Percentiles rank a stretch among this genome's conserved stretches.
Conservation (phyloP, 306 rosid species). For the Trifolium repens region DNA sequence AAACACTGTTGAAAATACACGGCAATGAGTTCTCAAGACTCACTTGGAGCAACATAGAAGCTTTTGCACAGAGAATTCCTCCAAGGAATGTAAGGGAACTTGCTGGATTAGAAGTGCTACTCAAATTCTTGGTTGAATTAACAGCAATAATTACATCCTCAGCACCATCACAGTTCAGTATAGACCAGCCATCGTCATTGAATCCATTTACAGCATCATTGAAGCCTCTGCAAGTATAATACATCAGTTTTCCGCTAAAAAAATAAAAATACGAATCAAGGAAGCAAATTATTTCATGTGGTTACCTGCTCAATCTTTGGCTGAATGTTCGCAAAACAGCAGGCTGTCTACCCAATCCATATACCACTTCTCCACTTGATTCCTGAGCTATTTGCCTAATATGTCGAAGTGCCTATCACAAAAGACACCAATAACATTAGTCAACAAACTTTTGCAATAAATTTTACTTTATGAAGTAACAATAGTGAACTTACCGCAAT, state of each 20-base stretch:
- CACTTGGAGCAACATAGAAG: slow-evolving; percentile 98
- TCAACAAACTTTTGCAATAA: not conserved
- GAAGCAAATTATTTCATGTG: not conserved
- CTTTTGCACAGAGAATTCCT: slow-evolving; percentile 95
- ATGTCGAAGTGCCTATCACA: slow-evolving; percentile 79
- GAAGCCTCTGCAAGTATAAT: slow-evolving; percentile 71
- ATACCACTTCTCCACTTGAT: slow-evolving; percentile 95
- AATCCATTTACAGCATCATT: slow-evolving; percentile 98
- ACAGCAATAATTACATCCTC: slow-evolving; percentile 88
- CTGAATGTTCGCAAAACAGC: slow-evolving; percentile 94
- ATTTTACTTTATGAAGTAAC: not conserved
- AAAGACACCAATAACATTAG: slow-evolving; percentile 17
- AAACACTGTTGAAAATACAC: not conserved
- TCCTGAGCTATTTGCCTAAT: slow-evolving; percentile 96
- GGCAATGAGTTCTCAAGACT: slow-evolving; percentile 37
- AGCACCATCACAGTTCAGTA: slow-evolving; percentile 79
- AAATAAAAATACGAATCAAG: not conserved
- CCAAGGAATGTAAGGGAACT: slow-evolving; percentile 79
- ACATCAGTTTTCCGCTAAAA: not conserved
- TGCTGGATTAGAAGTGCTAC: slow-evolving; percentile 64
- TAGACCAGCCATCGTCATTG: slow-evolving; percentile 93
- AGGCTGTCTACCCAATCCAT: slow-evolving; percentile 95
- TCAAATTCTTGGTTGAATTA: slow-evolving; percentile 78
- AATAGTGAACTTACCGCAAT: slow-evolving; percentile 71
- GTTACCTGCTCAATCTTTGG: slow-evolving; percentile 90